phyloP scores from a whole-genome alignment of 768 basidiomycete species.

The Tylopilus balloui region DNA sequence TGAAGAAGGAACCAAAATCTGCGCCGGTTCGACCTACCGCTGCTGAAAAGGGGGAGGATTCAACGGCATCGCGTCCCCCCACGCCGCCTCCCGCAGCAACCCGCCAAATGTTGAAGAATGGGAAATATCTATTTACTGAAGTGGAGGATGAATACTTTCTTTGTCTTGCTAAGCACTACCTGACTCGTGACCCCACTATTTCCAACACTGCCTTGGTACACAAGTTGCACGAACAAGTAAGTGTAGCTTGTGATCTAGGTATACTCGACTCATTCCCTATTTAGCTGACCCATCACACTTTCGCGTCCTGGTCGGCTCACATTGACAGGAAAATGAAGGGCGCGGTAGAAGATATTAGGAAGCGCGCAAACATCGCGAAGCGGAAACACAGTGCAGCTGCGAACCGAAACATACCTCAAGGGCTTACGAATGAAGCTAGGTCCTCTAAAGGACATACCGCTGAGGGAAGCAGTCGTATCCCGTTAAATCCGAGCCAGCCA shows the following conservation, averaged over 20 bases:
- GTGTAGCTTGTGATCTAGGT: not conserved
- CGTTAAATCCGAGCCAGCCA: not conserved
- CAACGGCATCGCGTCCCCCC: constrained; percentile 32
- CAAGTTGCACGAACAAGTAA: constrained; percentile 45
- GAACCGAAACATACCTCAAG: not conserved
- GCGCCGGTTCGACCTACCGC: not conserved
- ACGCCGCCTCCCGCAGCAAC: constrained; percentile 41
- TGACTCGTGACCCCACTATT: constrained; percentile 46
- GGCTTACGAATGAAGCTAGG: not conserved
- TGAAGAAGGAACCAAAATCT: constrained; percentile 2
- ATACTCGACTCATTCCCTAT: not conserved
- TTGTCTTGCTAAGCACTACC: constrained; percentile 41
- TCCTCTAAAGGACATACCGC: not conserved
- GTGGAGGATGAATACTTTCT: constrained; percentile 48
- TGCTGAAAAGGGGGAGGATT: constrained; percentile 1
- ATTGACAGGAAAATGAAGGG: constrained; percentile 31
- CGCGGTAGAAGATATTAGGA: constrained; percentile 44
- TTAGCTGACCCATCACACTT: constrained; percentile 59
- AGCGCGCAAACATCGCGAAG: constrained; percentile 47
- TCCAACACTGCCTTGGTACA: constrained; percentile 35
- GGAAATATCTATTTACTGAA: constrained; percentile 44
- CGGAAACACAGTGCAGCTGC: constrained; percentile 35
- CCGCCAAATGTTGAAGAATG: constrained; percentile 24
- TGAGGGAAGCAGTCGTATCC: not conserved
- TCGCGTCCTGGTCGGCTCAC: constrained; percentile 47